Evolutionary conservation across 1,139 yeast species (phyloP).

Genomic region (Ashbya aceris): DNA sequence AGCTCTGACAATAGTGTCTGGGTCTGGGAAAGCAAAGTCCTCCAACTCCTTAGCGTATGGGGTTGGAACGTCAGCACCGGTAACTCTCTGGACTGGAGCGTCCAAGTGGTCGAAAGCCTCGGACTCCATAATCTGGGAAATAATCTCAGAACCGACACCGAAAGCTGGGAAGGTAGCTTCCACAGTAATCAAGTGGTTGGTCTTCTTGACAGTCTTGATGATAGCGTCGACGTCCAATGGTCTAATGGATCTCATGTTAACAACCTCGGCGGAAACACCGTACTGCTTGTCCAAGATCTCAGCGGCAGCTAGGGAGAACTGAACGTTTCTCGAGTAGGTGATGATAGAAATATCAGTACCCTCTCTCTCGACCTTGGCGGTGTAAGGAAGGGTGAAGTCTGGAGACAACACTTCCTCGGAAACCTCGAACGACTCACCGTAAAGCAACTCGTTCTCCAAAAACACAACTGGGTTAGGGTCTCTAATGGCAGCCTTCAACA

Average conservation of each 20-base stretch:
- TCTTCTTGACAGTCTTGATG: conserved; percentile 84
- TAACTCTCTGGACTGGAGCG: conserved; percentile 97
- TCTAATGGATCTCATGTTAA: conserved; percentile 93
- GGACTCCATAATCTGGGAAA: conserved; percentile 96
- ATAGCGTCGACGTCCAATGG: conserved; percentile 90
- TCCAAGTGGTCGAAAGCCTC: conserved; percentile 98
- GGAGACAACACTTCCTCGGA: conserved; percentile 82
- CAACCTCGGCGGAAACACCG: conserved; percentile 86
- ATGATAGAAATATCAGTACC: conserved; percentile 88
- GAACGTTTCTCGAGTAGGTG: conserved; percentile 86
- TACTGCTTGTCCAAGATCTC: conserved; percentile 71
- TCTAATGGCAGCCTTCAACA: conserved; percentile 90
- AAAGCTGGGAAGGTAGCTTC: conserved; percentile 98
- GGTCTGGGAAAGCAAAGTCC: conserved; percentile 98
- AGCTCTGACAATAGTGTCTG: conserved; percentile 84
- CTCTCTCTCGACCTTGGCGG: conserved; percentile 88
- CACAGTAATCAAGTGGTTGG: conserved; percentile 91
- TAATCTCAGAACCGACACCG: conserved; percentile 97
- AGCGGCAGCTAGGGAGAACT: conserved; percentile 83
- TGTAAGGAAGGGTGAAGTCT: conserved; percentile 84
- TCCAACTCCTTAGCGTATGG: conserved; percentile 96
- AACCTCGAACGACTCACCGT: conserved; percentile 86
- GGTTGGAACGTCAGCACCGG: conserved; percentile 99
- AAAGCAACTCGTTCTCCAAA: conserved; percentile 89
- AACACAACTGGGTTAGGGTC: conserved; percentile 97